Conservation (phyloP, 768 basidiomycete species). For the Sporobolomyces phaffii region DNA sequence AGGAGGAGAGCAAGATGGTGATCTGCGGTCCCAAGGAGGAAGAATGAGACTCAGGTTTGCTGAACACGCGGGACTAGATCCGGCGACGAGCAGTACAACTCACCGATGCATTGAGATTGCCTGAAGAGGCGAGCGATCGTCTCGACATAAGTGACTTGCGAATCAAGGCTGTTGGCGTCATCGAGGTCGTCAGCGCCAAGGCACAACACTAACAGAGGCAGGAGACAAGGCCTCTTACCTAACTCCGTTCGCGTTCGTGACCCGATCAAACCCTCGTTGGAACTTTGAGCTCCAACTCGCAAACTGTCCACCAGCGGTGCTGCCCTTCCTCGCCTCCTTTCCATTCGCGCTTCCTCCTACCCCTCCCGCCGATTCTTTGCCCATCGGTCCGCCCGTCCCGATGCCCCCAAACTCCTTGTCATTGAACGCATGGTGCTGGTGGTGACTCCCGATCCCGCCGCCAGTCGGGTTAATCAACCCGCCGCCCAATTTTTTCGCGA, state of each 20-base stretch:
- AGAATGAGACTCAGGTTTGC: too few species aligned
- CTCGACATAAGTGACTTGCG: constrained; percentile 74
- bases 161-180: constrained; percentile 61
- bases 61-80: too few species aligned
- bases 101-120: constrained; percentile 63
- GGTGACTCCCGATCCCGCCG: constrained; percentile 43
- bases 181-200: not conserved
- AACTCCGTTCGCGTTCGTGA: constrained; percentile 35
- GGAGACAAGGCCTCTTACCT: too few species aligned
- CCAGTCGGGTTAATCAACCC: constrained; percentile 6
- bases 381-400: constrained; percentile 61
- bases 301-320: constrained; percentile 19
- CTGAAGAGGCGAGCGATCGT: constrained; percentile 67
- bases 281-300: constrained; percentile 7
- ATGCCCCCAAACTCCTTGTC: constrained; percentile 1
- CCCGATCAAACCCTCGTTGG: not conserved
- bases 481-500: constrained; percentile 39
- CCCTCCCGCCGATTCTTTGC: constrained; percentile 51
- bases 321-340: constrained; percentile 51
- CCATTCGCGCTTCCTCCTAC: constrained; percentile 63
- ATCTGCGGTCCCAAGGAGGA: constrained; percentile 1
- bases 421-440: not conserved
- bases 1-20: constrained; percentile 16
- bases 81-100: too few species aligned
- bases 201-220: too few species aligned